Percentiles rank a stretch among this genome's conserved stretches.
phyloP scores from a whole-genome alignment of 164 flowering plant genomes.

The Protea cynaroides region DNA sequence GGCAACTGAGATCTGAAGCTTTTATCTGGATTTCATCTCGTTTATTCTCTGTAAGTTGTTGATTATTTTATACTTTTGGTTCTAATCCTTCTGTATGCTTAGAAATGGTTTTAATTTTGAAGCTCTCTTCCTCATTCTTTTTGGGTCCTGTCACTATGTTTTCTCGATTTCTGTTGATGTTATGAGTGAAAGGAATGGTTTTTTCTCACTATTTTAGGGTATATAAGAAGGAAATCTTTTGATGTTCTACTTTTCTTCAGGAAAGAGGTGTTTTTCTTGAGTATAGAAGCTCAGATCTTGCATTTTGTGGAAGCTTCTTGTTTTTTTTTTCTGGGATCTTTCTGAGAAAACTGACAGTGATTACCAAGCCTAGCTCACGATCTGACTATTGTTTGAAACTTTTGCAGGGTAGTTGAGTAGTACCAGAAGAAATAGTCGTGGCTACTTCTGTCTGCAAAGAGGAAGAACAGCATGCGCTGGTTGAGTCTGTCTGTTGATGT shows the following conservation, averaged over 20 bases:
- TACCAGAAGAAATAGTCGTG: conserved; percentile 13
- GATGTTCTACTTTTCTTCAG: not conserved
- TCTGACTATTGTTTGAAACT: conserved; percentile 8
- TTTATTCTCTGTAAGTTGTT: conserved; percentile 14
- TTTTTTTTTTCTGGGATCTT: not conserved
- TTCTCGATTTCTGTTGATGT: too few relatives aligned
- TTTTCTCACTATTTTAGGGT: too few relatives aligned
- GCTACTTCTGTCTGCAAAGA: conserved; percentile 12
- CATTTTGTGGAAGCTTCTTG: too few relatives aligned
- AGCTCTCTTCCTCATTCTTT: not conserved
- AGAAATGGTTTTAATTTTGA: not conserved
- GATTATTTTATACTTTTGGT: not conserved
- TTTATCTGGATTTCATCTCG: not conserved
- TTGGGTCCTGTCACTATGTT: not conserved
- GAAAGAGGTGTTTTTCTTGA: not conserved
- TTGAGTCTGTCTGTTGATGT: conserved; percentile 68
- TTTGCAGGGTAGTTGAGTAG: conserved; percentile 18
- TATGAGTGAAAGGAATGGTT: too few relatives aligned
- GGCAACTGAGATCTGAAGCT: not conserved
- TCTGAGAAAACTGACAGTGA: not conserved
- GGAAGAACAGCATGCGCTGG: conserved; percentile 68
- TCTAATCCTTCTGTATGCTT: not conserved
- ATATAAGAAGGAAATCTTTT: not conserved
- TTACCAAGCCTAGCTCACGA: not conserved
- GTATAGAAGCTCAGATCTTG: too few relatives aligned